Percentiles rank a stretch among this genome's conserved stretches.
These are phyloP conservation scores for Durio zibethinus DNA, from an alignment of 345 rosid species.

Conservation along the genomic window DNA sequence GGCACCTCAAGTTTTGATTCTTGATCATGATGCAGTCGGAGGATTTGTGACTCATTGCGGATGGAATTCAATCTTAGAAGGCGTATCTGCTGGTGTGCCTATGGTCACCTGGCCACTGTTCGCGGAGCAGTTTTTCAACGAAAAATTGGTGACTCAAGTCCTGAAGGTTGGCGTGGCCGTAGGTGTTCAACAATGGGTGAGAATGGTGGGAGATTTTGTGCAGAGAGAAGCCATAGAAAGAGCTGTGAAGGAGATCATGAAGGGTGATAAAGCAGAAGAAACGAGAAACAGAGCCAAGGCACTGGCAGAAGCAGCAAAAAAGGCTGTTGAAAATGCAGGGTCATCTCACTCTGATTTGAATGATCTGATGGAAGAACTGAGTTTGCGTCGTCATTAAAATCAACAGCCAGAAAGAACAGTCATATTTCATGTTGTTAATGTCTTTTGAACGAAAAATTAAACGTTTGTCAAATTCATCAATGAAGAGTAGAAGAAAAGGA, in stretches of 20 bases:
- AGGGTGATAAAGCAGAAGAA: conserved; percentile 28
- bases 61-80: conserved; percentile 60
- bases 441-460: too few species aligned
- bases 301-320: conserved; percentile 25
- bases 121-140: conserved; percentile 53
- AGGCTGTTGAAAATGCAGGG: conserved; percentile 36
- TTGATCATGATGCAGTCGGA: conserved; percentile 47
- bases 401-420: too few species aligned
- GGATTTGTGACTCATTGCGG: conserved; percentile 62
- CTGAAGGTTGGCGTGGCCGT: conserved; percentile 37
- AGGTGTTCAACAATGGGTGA: conserved; percentile 34
- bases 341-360: conserved; percentile 29
- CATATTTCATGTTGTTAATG: too few species aligned
- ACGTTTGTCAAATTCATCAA: too few species aligned
- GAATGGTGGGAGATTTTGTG: conserved; percentile 24
- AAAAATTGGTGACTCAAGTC: conserved; percentile 41
- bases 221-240: conserved; percentile 34
- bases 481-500: too few species aligned
- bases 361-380: conserved; percentile 30
- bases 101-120: conserved; percentile 50
- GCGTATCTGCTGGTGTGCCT: conserved; percentile 43
- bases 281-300: conserved; percentile 28
- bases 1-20: conserved; percentile 61
- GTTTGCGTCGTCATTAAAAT: background rate
- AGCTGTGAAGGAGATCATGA: conserved; percentile 37